These are phyloP conservation scores for Epichloe hybrida DNA, from an alignment of 2,329 filamentous ascomycete genomes.

Conservation along the genomic window DNA sequence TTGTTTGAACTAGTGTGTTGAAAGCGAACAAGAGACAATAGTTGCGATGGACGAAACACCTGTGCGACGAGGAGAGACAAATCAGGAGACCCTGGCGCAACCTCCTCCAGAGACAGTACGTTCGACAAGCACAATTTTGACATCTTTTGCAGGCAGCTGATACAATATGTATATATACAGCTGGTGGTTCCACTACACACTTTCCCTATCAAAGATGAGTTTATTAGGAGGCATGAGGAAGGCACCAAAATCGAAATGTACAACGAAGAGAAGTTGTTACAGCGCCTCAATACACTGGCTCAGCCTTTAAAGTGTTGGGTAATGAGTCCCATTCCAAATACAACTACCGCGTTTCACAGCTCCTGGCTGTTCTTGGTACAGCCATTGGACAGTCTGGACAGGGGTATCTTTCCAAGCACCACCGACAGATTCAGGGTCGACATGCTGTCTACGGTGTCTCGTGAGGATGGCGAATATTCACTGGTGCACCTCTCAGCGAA, in stretches of 20 bases:
- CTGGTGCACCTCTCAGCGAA: slow-evolving; percentile 14
- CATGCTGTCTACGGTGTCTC: slow-evolving; percentile 11
- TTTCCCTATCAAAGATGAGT: slow-evolving; percentile 14
- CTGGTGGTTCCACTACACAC: slow-evolving; percentile 7
- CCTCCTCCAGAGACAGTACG: not conserved
- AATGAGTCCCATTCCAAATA: slow-evolving; percentile 16
- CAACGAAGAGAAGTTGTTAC: slow-evolving; percentile 16
- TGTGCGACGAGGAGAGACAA: not conserved
- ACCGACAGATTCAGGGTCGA: slow-evolving; percentile 17
- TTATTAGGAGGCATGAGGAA: slow-evolving; percentile 15
- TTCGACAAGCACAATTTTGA: not conserved
- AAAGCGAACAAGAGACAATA: not conserved
- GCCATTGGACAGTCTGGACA: slow-evolving; percentile 9
- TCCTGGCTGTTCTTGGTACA: slow-evolving; percentile 21
- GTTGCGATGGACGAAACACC: not conserved
- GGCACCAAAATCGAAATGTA: slow-evolving; percentile 21
- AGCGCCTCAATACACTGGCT: slow-evolving; percentile 14
- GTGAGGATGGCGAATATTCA: slow-evolving; percentile 11
- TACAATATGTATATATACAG: not conserved
- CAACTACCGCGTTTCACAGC: slow-evolving; percentile 16
- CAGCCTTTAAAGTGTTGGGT: slow-evolving; percentile 15
- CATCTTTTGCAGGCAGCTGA: not conserved
- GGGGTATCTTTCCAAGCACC: slow-evolving; percentile 13
- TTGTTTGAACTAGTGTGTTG: too few species aligned
- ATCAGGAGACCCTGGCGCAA: not conserved